These are phyloP conservation scores for Paspalum vaginatum DNA, from an alignment of 176 grass and related monocot species.

Conservation along the genomic window DNA sequence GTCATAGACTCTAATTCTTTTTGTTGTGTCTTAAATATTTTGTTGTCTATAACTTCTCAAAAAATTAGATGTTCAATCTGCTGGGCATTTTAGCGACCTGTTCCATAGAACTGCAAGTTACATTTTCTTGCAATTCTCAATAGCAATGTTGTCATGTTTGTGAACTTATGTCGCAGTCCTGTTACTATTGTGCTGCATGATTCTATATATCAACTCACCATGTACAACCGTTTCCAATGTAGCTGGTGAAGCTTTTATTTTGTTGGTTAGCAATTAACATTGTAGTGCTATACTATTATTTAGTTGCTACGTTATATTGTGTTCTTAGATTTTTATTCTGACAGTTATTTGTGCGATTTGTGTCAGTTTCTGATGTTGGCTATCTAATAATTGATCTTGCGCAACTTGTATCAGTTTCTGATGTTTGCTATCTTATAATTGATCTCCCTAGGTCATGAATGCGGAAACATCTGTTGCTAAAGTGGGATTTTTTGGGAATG, in stretches of 20 bases:
- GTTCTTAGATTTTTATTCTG: background rate
- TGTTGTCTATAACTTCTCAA: background rate
- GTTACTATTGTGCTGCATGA: slow-evolving; percentile 6
- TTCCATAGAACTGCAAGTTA: background rate
- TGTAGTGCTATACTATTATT: background rate
- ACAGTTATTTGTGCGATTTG: background rate
- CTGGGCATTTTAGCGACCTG: background rate
- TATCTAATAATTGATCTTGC: slow-evolving; percentile 30
- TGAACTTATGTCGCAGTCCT: background rate
- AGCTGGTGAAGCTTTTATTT: background rate
- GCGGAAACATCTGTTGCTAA: slow-evolving; percentile 87
- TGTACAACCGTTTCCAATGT: background rate
- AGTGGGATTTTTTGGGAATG: slow-evolving; percentile 79
- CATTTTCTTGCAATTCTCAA: background rate
- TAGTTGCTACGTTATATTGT: background rate
- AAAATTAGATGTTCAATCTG: background rate
- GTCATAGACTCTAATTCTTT: slow-evolving; percentile 20
- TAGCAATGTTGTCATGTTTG: background rate
- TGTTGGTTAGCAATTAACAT: slow-evolving; percentile 25
- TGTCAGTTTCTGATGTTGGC: slow-evolving; percentile 9
- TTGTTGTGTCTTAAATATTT: slow-evolving; percentile 16
- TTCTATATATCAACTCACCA: background rate
- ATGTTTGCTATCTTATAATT: slow-evolving; percentile 32
- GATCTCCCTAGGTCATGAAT: slow-evolving; percentile 80
- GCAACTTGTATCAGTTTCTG: background rate